Conservation (phyloP, 169 alveolate genomes). For the Neospora caninum region DNA sequence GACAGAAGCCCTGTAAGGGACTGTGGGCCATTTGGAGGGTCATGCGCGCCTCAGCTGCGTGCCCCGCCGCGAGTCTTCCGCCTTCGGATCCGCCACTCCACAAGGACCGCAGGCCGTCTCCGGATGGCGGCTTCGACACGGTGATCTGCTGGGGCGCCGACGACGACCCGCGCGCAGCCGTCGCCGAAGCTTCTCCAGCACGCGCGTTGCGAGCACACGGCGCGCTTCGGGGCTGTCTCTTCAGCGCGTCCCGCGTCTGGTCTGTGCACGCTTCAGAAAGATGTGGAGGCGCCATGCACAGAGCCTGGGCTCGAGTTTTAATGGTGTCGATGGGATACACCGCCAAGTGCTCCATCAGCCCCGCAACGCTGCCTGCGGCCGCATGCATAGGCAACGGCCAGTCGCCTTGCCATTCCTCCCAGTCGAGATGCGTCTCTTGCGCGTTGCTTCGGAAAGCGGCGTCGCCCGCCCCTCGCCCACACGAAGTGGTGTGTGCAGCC, state of each 20-base stretch:
- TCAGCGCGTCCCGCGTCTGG: not conserved
- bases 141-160: too few species aligned
- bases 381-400: conserved; percentile 92
- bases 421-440: conserved; percentile 50
- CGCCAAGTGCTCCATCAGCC: conserved; percentile 96
- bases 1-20: not conserved
- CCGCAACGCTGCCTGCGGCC: conserved; percentile 97
- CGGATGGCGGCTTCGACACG: not conserved
- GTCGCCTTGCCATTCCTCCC: conserved; percentile 84
- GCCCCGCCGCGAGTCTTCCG: too few species aligned
- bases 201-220: not conserved
- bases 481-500: too few species aligned
- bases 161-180: too few species aligned
- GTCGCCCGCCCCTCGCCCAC: too few species aligned
- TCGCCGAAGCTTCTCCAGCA: not conserved
- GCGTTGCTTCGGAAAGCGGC: too few species aligned
- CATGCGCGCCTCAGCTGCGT: not conserved
- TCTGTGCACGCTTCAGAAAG: not conserved
- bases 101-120: not conserved
- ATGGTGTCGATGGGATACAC: conserved; percentile 97
- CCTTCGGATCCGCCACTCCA: too few species aligned
- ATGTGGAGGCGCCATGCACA: not conserved
- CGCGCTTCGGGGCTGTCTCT: not conserved
- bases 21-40: not conserved
- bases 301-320: conserved; percentile 87